Evolutionary conservation across 768 basidiomycete genomes (phyloP), one percentile per base, ranked within the genome.

Genomic region (Crassisporium funariophilum): DNA sequence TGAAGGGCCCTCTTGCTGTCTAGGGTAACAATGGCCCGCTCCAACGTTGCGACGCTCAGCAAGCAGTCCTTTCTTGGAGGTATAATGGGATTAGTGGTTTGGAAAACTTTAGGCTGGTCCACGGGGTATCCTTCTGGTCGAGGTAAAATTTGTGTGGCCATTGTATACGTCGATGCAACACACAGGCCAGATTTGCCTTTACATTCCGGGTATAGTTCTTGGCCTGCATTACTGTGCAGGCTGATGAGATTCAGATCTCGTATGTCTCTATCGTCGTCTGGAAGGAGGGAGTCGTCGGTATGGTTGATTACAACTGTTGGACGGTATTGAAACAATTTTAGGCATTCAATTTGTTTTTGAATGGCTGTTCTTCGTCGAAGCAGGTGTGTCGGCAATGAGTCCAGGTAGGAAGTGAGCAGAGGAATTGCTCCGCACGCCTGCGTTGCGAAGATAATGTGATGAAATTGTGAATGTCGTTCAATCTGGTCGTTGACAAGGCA

Each of bases 81-180:
- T 16, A 86, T 62, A 36, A 83, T 75, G 0, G 86, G 86, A 62
- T 90, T 90, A 7, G 86, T 91, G 9, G 85, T 88, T 64, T 90
- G 89, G 46, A 78, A 82, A 9, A 88, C 67, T 5, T 64, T 54
- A 13, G 63, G 69, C 24, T 66, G 55, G 34, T 57, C 59, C 17
- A 51, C 37, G 5, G 69, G 64, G 39, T 65, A 68, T 56, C 59
- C 67, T 41, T 61, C 49, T 12, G 73, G 71, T 34, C 65, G 59
- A 31, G 69, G 61, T 8, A 82, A 66, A 23, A 84, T 64, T 46
- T 90, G 88, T 4, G 88, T 91, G 10, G 86, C 75, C 83, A 88
- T 88, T 2, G 84, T 81, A 58, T 81, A 83, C 0, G 74, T 62
- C 2, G 71, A 59, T 12, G 72, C 70, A 27, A 79, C 70, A 54